Evolutionary conservation across 768 basidiomycete genomes (phyloP).

Genomic region (Hygrocybe coccinea): DNA sequence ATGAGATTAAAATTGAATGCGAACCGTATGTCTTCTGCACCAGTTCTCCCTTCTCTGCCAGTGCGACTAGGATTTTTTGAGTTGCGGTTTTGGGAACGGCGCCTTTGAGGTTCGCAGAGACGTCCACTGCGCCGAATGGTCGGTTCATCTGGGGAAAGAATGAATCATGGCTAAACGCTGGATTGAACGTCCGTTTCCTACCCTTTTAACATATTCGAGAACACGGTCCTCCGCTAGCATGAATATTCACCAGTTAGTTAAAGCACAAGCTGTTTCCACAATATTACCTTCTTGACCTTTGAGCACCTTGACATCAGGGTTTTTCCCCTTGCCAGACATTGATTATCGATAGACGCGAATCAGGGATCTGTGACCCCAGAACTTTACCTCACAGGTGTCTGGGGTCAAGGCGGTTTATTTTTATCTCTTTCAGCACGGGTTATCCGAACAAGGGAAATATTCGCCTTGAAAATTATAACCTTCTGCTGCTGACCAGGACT

Average conservation of each 20-base stretch:
- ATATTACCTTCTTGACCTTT: conserved; percentile 69
- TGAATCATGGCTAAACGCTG: neutral
- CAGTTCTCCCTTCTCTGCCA: conserved; percentile 83
- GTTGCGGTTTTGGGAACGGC: conserved; percentile 78
- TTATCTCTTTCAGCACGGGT: too few relatives aligned
- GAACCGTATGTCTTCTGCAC: conserved; percentile 81
- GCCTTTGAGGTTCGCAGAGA: conserved; percentile 86
- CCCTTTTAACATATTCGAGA: conserved; percentile 74
- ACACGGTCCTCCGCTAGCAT: conserved; percentile 68
- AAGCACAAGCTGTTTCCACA: conserved; percentile 1
- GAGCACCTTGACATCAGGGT: conserved; percentile 50
- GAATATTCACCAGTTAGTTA: neutral
- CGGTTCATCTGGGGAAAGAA: conserved; percentile 67
- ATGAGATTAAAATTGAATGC: conserved; percentile 6
- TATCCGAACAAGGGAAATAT: too few relatives aligned
- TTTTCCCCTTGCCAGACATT: conserved; percentile 52
- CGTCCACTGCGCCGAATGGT: conserved; percentile 90
- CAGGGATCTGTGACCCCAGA: too few relatives aligned
- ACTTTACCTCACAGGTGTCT: too few relatives aligned
- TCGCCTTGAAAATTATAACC: too few relatives aligned
- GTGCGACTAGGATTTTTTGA: conserved; percentile 74
- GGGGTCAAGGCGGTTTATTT: too few relatives aligned
- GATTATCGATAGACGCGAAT: too few relatives aligned
- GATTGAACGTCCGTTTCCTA: conserved; percentile 20
- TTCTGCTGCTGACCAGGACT: too few relatives aligned